Evolutionary conservation across 2,329 filamentous ascomycete species (phyloP).

Genomic region (Xylariaceae sp.): DNA sequence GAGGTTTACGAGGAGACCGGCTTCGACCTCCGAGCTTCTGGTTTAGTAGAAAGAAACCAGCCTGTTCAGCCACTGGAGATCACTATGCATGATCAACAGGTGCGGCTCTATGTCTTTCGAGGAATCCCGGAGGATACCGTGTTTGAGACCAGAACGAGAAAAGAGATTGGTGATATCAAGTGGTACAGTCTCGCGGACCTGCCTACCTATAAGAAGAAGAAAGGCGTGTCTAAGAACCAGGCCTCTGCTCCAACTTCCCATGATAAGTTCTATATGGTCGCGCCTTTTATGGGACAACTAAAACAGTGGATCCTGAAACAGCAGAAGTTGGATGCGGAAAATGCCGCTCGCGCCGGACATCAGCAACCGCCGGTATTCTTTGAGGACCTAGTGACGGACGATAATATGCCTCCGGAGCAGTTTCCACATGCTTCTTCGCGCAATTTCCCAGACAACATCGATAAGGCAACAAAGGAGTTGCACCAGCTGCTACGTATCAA

Average conservation of each 20-base stretch:
- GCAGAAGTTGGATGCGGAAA: constrained; percentile 62
- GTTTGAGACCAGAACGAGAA: constrained; percentile 86
- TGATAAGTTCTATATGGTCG: constrained; percentile 97
- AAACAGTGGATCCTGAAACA: constrained; percentile 89
- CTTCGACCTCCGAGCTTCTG: constrained; percentile 71
- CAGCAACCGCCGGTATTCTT: constrained; percentile 41
- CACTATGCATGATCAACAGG: constrained; percentile 86
- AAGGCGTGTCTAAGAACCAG: constrained; percentile 45
- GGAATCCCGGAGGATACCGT: constrained; percentile 79
- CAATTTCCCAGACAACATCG: constrained; percentile 25
- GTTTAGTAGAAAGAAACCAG: constrained; percentile 66
- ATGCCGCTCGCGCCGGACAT: constrained; percentile 36
- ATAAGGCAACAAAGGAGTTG: constrained; percentile 38
- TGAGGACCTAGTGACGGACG: constrained; percentile 57
- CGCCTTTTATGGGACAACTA: constrained; percentile 78
- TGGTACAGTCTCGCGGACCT: constrained; percentile 92
- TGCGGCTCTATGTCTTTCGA: constrained; percentile 87
- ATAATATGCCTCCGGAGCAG: constrained; percentile 47
- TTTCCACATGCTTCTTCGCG: constrained; percentile 26
- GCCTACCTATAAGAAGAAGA: constrained; percentile 69
- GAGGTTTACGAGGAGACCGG: constrained; percentile 97
- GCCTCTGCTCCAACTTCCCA: constrained; percentile 55
- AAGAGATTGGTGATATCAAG: constrained; percentile 94
- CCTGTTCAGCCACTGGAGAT: constrained; percentile 81
- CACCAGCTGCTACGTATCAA: constrained; percentile 53